These are phyloP conservation scores for Aspergillus intermedius DNA, from an alignment of 2,329 filamentous ascomycete genomes.

Conservation along the genomic window DNA sequence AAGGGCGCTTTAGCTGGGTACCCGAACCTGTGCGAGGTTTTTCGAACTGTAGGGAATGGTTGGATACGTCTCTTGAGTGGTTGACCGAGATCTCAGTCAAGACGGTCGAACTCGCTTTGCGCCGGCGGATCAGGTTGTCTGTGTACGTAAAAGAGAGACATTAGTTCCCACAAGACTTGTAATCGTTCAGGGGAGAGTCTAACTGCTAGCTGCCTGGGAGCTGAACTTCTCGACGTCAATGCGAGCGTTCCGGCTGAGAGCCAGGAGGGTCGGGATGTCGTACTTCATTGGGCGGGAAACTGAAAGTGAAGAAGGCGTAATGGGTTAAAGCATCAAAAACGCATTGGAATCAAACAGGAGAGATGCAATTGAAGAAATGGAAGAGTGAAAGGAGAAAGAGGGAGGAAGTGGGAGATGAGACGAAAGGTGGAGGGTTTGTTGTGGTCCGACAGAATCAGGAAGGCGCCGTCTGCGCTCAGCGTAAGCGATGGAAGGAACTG, in stretches of 20 bases:
- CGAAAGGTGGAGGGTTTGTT: background rate
- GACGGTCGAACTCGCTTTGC: conserved; percentile 13
- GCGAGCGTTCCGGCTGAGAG: conserved; percentile 22
- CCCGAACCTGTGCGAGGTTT: conserved; percentile 9
- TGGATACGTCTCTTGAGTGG: conserved; percentile 17
- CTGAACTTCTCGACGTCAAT: conserved; percentile 21
- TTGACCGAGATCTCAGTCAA: conserved; percentile 23
- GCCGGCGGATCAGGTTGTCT: conserved; percentile 21
- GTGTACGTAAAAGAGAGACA: background rate
- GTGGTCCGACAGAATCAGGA: background rate
- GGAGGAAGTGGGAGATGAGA: background rate
- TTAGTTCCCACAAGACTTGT: background rate
- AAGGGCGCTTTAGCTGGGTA: conserved; percentile 14
- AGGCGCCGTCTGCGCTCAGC: background rate
- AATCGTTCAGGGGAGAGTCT: conserved; percentile 7
- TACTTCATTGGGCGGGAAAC: conserved; percentile 25
- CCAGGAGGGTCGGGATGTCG: conserved; percentile 32
- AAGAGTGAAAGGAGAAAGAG: conserved; percentile 2
- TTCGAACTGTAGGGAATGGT: conserved; percentile 15
- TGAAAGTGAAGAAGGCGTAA: background rate
- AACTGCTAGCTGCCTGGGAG: conserved; percentile 27
- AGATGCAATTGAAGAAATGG: conserved; percentile 7
- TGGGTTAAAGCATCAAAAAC: conserved; percentile 2
- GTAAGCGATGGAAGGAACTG: background rate
- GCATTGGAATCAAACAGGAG: conserved; percentile 1